Conservation (phyloP, 371 early-diverging fungal species). For the Syncephalastrum monosporum region DNA sequence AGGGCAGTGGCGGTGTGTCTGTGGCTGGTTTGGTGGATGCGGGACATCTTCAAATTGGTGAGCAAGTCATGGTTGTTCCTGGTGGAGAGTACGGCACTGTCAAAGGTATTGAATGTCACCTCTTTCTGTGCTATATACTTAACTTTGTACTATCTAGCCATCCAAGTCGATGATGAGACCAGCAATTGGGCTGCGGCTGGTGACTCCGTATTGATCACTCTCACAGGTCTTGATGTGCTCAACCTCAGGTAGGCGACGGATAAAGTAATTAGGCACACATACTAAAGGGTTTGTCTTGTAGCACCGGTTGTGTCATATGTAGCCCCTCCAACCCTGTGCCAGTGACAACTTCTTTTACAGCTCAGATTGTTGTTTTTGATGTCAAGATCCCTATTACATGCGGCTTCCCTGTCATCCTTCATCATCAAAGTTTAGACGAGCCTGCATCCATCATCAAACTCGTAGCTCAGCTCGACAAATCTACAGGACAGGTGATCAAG, state of each 20-base stretch:
- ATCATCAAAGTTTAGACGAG: constrained; percentile 79
- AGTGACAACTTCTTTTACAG: constrained; percentile 71
- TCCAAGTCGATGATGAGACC: constrained; percentile 71
- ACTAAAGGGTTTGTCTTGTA: constrained; percentile 10
- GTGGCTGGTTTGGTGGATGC: constrained; percentile 85
- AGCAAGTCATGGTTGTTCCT: constrained; percentile 79
- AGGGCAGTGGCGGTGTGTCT: constrained; percentile 76
- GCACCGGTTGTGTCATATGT: constrained; percentile 81
- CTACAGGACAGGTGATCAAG: constrained; percentile 80
- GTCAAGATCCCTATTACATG: constrained; percentile 84
- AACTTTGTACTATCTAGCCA: constrained; percentile 33
- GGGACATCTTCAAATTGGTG: constrained; percentile 87
- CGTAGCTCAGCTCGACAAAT: constrained; percentile 72
- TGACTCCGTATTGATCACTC: constrained; percentile 79
- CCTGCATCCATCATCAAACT: constrained; percentile 77
- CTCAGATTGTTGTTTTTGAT: constrained; percentile 92
- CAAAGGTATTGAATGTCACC: constrained; percentile 53
- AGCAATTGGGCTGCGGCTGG: constrained; percentile 92
- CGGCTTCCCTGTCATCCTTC: constrained; percentile 85
- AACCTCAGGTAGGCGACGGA: constrained; percentile 60
- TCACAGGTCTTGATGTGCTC: constrained; percentile 78
- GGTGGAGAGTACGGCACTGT: constrained; percentile 74
- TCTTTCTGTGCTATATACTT: background rate
- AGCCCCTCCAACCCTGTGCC: constrained; percentile 65
- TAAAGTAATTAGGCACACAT: background rate